Evolutionary conservation across 768 basidiomycete species (phyloP), one percentile per base, ranked within the genome.

Genomic region (Boletus rubescentipes): DNA sequence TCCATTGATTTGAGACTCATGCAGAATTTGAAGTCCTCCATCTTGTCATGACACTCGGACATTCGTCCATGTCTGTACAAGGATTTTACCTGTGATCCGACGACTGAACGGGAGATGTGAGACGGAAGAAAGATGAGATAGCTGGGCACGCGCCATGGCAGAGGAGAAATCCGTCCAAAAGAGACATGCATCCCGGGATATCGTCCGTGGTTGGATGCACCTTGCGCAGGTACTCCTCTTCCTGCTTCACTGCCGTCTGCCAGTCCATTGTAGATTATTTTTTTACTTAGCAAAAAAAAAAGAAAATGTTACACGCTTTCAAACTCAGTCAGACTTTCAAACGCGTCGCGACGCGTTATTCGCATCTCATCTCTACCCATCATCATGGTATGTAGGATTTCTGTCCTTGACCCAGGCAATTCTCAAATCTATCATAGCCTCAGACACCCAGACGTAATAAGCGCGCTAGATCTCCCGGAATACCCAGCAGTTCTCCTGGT

Each of bases 1-100:
- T 87, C 80, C 70, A 91, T 75, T 12, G 82, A 77, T 71, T 93
- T 96, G 56, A 89, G 74, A 55, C 85, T 87, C 76, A 96, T 75
- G 73, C 96, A 99, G 71, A 91, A 96, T 72, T 97, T 97, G 80
- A 96, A 95, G 63, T 96, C 94, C 53, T 92, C 86, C 66, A 86
- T 79, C 68, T 96, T 94, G 41, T 78, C 77, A 0, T 75, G 76
- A 72, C 95, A 98, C 50, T 84, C 81, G 0, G 82, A 73, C 57
- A 81, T 76, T 51, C 84, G 80, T 8, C 96, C 96, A 60, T 87
- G 85, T 65, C 96, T 83, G 72, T 98, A 98, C 49, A 98, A 72
- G 2, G 88, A 86, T 62, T 86, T 88, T 45, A 93, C 69, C 71
- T 98, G 96, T 18, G 83, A 80, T 36, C 85, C 83, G 32, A 94